Evolutionary conservation across 139 green algal genomes (phyloP), one percentile per base, ranked within the genome.

Genomic region (Chlorella ohadii): DNA sequence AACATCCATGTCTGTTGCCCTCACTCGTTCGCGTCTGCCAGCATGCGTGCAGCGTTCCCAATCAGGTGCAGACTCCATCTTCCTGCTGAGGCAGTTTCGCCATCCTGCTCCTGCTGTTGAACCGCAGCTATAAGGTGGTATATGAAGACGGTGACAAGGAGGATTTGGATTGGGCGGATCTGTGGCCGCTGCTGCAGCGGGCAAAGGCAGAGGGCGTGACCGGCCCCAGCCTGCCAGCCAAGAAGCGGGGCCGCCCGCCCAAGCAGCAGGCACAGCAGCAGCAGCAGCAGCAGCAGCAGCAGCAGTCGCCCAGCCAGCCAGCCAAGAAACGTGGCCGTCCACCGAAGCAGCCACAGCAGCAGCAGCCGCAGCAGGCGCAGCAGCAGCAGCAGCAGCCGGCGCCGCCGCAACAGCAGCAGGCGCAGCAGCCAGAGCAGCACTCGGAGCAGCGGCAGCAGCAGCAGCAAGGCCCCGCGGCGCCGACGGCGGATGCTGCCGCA

Each of bases 101-200:
- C 44, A 16, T 6, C 7, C 44, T 75, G 68, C 15, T 1, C 36
- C 27, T 75, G 31, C 66, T n/a, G n/a, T 23, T 31, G 2, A 34
- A 31, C 20, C 34, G 36, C 81, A 82, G 79, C 47, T 88, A 78
- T 41, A 22, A 47, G 2, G 67, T 88, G 0, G 0, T 63, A 17
- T 88, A 88, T 17, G 47, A 78, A 34, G 85, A 89, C 64, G 85
- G 63, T 19, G 85, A 89, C 28, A 5, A 13, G 1, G 85, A 89
- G 77, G 75, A 89, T 9, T 22, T 90, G 39, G 25, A 81, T 17
- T 78, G 71, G 34, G 23, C 78, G 9, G 64, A 55, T 2, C 28
- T 82, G 16, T 34, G 59, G 34, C n/a, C 70, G 19, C 63, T 85
- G 28, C 56, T 85, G 28, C 27, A n/a, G 27, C 74, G 64, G 33